A percentile compares a stretch with the other conserved stretches of the same genome.
Evolutionary conservation across 257 asterid species (phyloP).

Genomic region (Orobanche coerulescens): DNA sequence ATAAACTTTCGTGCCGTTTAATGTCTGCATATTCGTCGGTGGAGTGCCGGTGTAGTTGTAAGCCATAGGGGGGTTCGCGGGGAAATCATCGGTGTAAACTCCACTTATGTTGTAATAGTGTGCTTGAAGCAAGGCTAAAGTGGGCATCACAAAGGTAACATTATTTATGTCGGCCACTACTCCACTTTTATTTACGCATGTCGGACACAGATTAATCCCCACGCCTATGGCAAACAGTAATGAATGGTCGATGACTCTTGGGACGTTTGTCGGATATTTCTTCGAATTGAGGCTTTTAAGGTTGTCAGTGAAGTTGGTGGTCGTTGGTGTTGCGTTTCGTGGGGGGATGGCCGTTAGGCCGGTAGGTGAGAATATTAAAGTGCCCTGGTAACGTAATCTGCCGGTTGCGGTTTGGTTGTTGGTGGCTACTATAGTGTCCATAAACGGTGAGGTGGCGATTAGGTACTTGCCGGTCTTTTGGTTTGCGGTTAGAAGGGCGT

Average conservation of each 20-base stretch:
- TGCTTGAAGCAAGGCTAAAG: slow-evolving; percentile 56
- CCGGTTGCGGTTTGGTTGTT: slow-evolving; percentile 54
- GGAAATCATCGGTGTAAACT: slow-evolving; percentile 58
- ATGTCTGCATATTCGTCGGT: slow-evolving; percentile 51
- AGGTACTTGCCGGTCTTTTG: slow-evolving; percentile 35
- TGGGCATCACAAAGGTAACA: slow-evolving; percentile 64
- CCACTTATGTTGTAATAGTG: slow-evolving; percentile 48
- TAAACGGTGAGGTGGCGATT: slow-evolving; percentile 58
- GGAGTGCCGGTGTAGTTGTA: slow-evolving; percentile 59
- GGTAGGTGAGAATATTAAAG: slow-evolving; percentile 28
- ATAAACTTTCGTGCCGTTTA: slow-evolving; percentile 52
- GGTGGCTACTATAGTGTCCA: slow-evolving; percentile 57
- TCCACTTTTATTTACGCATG: slow-evolving; percentile 40
- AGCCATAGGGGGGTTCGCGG: slow-evolving; percentile 47
- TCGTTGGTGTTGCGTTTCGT: slow-evolving; percentile 39
- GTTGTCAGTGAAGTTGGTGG: slow-evolving; percentile 35
- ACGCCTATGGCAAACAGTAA: slow-evolving; percentile 51
- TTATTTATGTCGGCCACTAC: slow-evolving; percentile 56
- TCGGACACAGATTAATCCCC: slow-evolving; percentile 54
- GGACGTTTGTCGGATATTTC: slow-evolving; percentile 43
- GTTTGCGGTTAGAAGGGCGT: slow-evolving; percentile 44
- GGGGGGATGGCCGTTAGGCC: slow-evolving; percentile 37
- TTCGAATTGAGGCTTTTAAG: slow-evolving; percentile 55
- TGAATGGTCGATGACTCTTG: slow-evolving; percentile 41
- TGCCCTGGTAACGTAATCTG: slow-evolving; percentile 32